Percentiles rank a stretch among this genome's conserved stretches.
phyloP scores from a whole-genome alignment of 225 moss, liverwort and hornwort species.

The Marchantia polymorpha region DNA sequence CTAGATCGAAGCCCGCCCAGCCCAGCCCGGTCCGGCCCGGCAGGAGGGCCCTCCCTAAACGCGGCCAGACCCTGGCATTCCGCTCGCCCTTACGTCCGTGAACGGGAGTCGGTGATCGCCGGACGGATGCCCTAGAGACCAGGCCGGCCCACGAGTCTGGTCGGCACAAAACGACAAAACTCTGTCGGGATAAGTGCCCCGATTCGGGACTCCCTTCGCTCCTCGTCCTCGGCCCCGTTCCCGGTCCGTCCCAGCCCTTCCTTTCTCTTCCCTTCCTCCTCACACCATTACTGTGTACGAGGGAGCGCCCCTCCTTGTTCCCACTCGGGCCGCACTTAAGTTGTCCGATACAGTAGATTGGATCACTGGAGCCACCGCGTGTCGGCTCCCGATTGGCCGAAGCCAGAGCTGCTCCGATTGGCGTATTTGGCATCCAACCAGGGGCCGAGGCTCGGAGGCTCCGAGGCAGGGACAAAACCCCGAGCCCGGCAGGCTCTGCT shows the following conservation, averaged over 20 bases:
- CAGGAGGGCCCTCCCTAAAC: neutral
- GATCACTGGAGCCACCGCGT: neutral
- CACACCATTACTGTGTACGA: neutral
- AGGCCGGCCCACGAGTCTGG: constrained; percentile 14
- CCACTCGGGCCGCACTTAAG: neutral
- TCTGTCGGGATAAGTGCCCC: constrained; percentile 13
- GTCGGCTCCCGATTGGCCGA: neutral
- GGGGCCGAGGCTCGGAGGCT: neutral
- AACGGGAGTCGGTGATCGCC: constrained; percentile 8
- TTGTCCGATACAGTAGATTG: neutral
- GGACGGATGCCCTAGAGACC: constrained; percentile 6
- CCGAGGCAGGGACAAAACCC: neutral
- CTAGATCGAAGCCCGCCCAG: neutral
- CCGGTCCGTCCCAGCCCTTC: neutral
- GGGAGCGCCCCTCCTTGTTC: neutral
- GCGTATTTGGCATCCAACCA: neutral
- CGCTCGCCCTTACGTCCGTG: constrained; percentile 1
- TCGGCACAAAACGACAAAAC: constrained; percentile 11
- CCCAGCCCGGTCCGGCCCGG: no score
- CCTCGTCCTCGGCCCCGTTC: no score
- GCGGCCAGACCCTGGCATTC: neutral
- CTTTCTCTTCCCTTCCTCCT: neutral
- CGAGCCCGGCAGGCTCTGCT: neutral
- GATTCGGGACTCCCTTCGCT: neutral
- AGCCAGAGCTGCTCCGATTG: neutral